A percentile compares a stretch with the other conserved stretches of the same genome.
Conservation (phyloP, 2,329 filamentous ascomycete species). For the Atkinsonella hypoxylon region DNA sequence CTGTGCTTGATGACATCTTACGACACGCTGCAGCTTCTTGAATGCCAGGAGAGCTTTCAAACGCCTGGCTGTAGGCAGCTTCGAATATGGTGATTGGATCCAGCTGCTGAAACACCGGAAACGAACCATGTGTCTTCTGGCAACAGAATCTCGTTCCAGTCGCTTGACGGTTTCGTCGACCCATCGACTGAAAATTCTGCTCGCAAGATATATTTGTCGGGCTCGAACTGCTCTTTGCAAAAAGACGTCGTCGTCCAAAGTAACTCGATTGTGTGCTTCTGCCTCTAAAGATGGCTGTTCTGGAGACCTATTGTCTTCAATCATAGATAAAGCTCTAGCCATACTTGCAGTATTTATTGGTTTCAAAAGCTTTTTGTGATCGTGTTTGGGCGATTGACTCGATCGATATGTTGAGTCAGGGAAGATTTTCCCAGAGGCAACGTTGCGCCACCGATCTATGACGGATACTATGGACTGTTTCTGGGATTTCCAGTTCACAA, state of each 20-base stretch:
- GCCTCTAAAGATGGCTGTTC: background rate
- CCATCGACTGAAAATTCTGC: constrained; percentile 41
- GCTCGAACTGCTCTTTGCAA: constrained; percentile 46
- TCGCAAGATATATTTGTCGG: constrained; percentile 49
- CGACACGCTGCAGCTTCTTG: constrained; percentile 22
- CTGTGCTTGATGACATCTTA: constrained; percentile 16
- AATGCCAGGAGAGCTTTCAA: constrained; percentile 18
- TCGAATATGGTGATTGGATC: constrained; percentile 21
- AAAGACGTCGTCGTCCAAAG: constrained; percentile 11
- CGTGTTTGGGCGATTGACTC: background rate
- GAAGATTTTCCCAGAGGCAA: background rate
- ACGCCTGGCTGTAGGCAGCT: constrained; percentile 17
- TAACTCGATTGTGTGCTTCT: background rate
- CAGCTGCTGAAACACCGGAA: constrained; percentile 30
- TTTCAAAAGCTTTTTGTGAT: background rate
- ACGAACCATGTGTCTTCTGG: constrained; percentile 58
- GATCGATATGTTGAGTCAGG: background rate
- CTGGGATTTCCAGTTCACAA: background rate
- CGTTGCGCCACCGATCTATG: constrained; percentile 12
- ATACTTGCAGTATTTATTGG: background rate
- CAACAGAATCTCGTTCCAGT: constrained; percentile 52
- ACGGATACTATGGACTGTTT: constrained; percentile 8
- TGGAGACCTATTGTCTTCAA: background rate
- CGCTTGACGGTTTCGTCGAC: constrained; percentile 51
- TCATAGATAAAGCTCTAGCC: background rate